Base-by-base conservation (phyloP, 768 basidiomycete genomes). In the Bullera alba region DNA sequence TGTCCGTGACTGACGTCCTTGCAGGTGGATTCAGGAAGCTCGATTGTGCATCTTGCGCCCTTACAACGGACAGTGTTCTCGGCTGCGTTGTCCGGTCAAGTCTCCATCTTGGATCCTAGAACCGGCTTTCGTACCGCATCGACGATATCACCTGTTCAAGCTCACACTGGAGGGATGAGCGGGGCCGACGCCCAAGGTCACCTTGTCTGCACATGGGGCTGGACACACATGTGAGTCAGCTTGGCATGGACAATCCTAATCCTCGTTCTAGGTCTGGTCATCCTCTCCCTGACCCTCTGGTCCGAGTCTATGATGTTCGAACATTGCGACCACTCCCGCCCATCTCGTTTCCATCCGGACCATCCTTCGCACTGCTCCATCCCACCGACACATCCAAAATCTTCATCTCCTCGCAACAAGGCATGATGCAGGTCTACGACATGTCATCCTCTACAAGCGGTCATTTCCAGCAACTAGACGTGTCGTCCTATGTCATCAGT, bases 291-390 rank as follows among this genome's bases (percentile, higher is more conserved):
- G 93, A 96, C 69, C 87, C 90, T 2, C 77, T 91, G 28, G 88
- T 99, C 56, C 95, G 93, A 73, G 78, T 96, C 12, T 95, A 85
- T 61, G 93, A 99, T 70, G 63, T 88, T 26, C 84, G 93, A 26
- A 87, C 79, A 21, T 80, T 96, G 77, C 79, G 81, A 34, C 78
- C 89, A 0, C 77, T 96, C 2, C 79, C 88, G 2, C 89, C 93
- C 0, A 79, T 96, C 26, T 82, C 87, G 1, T 96, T 95, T 70
- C 81, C 88, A 4, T 80, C 83, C 10, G 85, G 86, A 0, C 91
- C 93, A 1, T 81, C 86, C 1, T 91, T 92, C 69, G 84, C 92
- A 56, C 82, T 85, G 42, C 68, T 85, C 23, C 77, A 91, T 27
- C 88, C 91, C 1, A 83, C 79, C 55, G 79, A 83, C n/a, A 75